Base-by-base conservation (phyloP, 2,329 filamentous ascomycete genomes). In the Sclerotinia sclerotiorum region DNA sequence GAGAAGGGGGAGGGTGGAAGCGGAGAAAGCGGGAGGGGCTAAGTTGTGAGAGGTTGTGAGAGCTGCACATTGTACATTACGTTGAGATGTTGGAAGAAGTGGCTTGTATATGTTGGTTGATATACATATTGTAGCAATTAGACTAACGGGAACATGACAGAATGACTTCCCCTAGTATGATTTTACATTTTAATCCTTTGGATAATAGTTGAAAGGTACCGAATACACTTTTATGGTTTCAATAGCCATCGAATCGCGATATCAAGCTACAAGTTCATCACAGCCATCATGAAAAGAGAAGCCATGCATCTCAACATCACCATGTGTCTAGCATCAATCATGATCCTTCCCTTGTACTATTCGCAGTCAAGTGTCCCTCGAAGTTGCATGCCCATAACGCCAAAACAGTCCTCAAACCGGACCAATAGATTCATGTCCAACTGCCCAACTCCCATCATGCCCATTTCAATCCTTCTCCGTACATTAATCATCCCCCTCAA, bases 1-100 rank as follows among this genome's bases (percentile, higher is more conserved):
- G 75, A 81, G 77, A 72, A 75, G 76, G 68, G 56, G 24, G 15
- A 42, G 13, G 2, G 13, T 15, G 15, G 39, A 42, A 42, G 39
- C 39, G 44, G 27, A 10, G 46, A 7, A 13, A 70, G 83, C 87
- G 6, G 79, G 82, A 2, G 84, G 84, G 24, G 79, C 78, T 55
- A 78, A 85, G 68, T 80, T 88, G 2, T 84, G 88, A 49, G n/a
- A 4, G 75, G 80, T 89, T 3, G 76, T 82, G 68, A 72, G 72
- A 11, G 42, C n/a, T 48, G 8, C 6, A 17, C 39, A 42, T 42
- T 42, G 39, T 17, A 6, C 39, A 42, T 42, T 42, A 13, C 13
- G 39, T 15, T 42, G 39, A 17, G 13, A 42, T 42, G 15, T 42
- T 42, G 39, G 39, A 42, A 15, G 39, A 42, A 42, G 39, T 42